A percentile compares a stretch with the other conserved stretches of the same genome.
Evolutionary conservation across 805 yeast genomes (phyloP).

Genomic region (Zygosaccharomyces bisporus): DNA sequence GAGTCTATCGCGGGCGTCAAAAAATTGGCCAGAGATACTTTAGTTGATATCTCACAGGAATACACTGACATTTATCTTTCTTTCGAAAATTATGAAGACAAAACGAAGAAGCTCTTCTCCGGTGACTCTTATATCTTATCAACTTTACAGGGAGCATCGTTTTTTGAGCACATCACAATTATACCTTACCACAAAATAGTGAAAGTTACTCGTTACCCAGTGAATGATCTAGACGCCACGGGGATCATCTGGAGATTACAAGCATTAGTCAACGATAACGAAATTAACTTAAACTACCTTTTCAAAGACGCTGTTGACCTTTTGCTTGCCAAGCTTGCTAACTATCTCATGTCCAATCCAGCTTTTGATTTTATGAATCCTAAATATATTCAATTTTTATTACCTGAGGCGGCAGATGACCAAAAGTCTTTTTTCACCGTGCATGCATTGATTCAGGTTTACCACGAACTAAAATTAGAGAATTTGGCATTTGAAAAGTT

Average conservation of each 20-base stretch:
- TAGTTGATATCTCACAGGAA: conserved; percentile 14
- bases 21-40: conserved; percentile 6
- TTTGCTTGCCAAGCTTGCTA: conserved; percentile 45
- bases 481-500: conserved; percentile 9
- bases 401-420: not conserved
- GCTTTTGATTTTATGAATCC: conserved; percentile 7
- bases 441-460: conserved; percentile 37
- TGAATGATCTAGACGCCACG: conserved; percentile 46
- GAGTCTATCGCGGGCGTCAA: conserved; percentile 43
- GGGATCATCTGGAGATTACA: conserved; percentile 42
- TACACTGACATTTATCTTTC: conserved; percentile 18
- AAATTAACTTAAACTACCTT: conserved; percentile 18
- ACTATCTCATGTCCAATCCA: conserved; percentile 29
- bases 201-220: conserved; percentile 38
- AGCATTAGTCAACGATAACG: conserved; percentile 30
- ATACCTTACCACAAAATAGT: conserved; percentile 32
- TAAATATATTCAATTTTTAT: conserved; percentile 6
- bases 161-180: conserved; percentile 37
- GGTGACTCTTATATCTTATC: conserved; percentile 19
- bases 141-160: conserved; percentile 25
- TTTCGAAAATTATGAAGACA: conserved; percentile 21
- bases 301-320: conserved; percentile 34
- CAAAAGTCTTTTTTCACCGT: conserved; percentile 29
- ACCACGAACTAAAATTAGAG: conserved; percentile 29
- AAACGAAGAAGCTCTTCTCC: conserved; percentile 9